These are phyloP conservation scores for Castanea crenata DNA, from an alignment of 306 rosid species.

Conservation along the genomic window DNA sequence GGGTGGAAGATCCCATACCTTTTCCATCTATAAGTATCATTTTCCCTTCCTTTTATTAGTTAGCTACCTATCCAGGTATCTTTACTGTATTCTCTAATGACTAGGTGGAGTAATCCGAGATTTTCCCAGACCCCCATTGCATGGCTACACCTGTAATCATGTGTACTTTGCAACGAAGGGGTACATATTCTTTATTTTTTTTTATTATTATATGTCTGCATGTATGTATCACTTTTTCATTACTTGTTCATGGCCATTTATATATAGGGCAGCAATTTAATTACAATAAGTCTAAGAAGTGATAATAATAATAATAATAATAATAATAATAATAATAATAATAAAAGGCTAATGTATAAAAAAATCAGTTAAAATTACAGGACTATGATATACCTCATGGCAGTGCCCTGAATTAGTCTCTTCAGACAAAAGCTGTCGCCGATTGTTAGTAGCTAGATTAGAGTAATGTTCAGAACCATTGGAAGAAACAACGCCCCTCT, in stretches of 20 bases:
- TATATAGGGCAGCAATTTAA: no score
- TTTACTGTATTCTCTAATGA: no score
- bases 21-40: neutral
- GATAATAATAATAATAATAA: neutral
- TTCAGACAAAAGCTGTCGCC: slow-evolving; percentile 51
- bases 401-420: slow-evolving; percentile 38
- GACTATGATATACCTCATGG: slow-evolving; percentile 29
- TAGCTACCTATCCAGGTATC: no score
- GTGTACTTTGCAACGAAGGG: neutral
- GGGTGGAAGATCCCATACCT: no score
- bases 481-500: slow-evolving; percentile 28
- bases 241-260: no score
- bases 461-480: slow-evolving; percentile 32
- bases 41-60: neutral
- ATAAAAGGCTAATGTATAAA: neutral
- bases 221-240: neutral
- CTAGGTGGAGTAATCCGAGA: no score
- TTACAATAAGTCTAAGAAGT: no score
- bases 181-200: neutral
- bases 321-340: neutral
- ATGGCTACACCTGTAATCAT: neutral
- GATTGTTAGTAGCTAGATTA: slow-evolving; percentile 34
- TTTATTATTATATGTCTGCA: neutral
- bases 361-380: neutral
- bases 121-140: no score